A percentile compares a stretch with the other conserved stretches of the same genome.
These are phyloP conservation scores for Inga oerstediana DNA, from an alignment of 306 rosid species.

Conservation along the genomic window DNA sequence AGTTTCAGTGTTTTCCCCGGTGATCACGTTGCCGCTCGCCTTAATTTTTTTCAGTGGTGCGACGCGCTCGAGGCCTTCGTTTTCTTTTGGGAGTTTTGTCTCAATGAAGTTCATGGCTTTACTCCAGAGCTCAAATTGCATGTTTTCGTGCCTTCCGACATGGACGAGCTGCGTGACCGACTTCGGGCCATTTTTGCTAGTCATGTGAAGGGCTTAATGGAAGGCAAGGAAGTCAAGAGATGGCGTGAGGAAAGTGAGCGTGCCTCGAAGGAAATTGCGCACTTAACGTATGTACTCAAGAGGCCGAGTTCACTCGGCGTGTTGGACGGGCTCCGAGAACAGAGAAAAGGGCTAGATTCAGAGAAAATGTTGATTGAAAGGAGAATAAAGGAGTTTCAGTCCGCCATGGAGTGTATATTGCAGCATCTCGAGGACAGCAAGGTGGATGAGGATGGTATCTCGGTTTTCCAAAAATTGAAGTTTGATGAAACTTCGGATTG, in stretches of 20 bases:
- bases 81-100: conserved; percentile 64
- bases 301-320: background rate
- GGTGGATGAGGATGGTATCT: conserved; percentile 25
- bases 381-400: conserved; percentile 67
- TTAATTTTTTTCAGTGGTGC: conserved; percentile 54
- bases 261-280: conserved; percentile 37
- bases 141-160: conserved; percentile 48
- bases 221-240: conserved; percentile 57
- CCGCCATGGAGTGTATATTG: conserved; percentile 65
- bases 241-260: conserved; percentile 46
- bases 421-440: conserved; percentile 46
- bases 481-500: conserved; percentile 51
- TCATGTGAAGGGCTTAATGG: conserved; percentile 48
- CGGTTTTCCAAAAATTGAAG: conserved; percentile 40
- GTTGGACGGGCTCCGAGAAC: background rate
- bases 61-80: conserved; percentile 62
- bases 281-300: background rate
- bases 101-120: conserved; percentile 50
- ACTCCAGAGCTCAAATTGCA: conserved; percentile 44
- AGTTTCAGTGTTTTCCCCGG: background rate
- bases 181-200: conserved; percentile 47
- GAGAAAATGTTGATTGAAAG: conserved; percentile 49
- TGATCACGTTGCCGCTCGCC: conserved; percentile 41
- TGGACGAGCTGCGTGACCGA: conserved; percentile 48
- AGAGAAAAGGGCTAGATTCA: conserved; percentile 34